phyloP scores from a whole-genome alignment of 2,329 filamentous ascomycete genomes.

The Pestalotiopsis sp. region DNA sequence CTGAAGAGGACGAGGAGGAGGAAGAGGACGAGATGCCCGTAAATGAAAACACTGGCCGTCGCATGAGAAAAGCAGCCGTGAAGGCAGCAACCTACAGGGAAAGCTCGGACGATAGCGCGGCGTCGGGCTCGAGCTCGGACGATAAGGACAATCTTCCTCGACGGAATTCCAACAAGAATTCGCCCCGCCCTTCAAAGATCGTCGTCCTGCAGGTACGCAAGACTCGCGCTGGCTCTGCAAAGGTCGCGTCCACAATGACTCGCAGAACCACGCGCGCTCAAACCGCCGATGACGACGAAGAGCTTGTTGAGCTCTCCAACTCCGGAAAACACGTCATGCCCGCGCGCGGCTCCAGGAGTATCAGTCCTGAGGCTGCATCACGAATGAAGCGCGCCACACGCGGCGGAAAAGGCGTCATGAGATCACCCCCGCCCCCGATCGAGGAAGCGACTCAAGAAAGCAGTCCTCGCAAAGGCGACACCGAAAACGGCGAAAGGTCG shows the following conservation, averaged over 20 bases:
- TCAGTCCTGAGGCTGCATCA: conserved; percentile 55
- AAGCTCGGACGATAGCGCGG: conserved; percentile 41
- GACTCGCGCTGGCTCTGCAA: conserved; percentile 20
- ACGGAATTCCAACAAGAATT: conserved; percentile 28
- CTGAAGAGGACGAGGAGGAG: conserved; percentile 35
- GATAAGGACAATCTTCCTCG: conserved; percentile 41
- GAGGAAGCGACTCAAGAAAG: conserved; percentile 59
- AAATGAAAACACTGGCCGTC: conserved; percentile 44
- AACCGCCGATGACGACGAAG: conserved; percentile 57
- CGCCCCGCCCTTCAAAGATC: conserved; percentile 38
- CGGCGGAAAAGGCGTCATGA: conserved; percentile 53
- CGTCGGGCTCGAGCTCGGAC: conserved; percentile 22
- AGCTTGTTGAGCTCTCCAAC: conserved; percentile 60
- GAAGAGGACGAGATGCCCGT: conserved; percentile 41
- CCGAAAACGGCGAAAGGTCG: conserved; percentile 26
- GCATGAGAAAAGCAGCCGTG: conserved; percentile 46
- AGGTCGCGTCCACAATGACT: conserved; percentile 28
- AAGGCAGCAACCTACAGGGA: conserved; percentile 50
- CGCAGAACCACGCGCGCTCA: conserved; percentile 55
- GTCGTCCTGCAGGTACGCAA: conserved; percentile 47
- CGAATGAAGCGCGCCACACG: conserved; percentile 49
- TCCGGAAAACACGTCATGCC: conserved; percentile 61
- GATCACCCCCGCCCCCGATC: conserved; percentile 47
- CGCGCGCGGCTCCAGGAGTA: conserved; percentile 53
- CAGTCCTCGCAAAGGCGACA: conserved; percentile 35